A percentile compares a stretch with the other conserved stretches of the same genome.
phyloP scores from a whole-genome alignment of 2,329 filamentous ascomycete species.

The Nemania abortiva region DNA sequence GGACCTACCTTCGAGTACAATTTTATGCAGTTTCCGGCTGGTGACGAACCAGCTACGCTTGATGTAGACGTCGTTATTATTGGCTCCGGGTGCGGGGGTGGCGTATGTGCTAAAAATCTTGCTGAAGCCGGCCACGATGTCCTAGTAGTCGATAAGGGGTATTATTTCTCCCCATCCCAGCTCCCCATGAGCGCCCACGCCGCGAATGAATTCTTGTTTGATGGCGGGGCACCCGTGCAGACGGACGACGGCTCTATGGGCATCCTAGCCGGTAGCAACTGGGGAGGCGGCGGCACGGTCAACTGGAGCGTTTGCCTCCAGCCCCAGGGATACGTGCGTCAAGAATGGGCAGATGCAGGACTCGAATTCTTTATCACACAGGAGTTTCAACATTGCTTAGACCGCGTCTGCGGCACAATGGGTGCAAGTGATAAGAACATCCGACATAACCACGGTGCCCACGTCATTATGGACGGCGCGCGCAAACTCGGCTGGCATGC shows the following conservation, averaged over 20 bases:
- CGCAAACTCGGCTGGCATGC: slow-evolving; percentile 73
- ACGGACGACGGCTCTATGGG: slow-evolving; percentile 64
- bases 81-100: slow-evolving; percentile 78
- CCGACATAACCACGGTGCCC: slow-evolving; percentile 73
- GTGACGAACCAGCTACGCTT: slow-evolving; percentile 66
- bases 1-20: slow-evolving; percentile 66
- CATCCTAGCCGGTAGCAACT: slow-evolving; percentile 71
- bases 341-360: slow-evolving; percentile 73
- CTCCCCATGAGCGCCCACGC: slow-evolving; percentile 72
- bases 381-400: slow-evolving; percentile 70
- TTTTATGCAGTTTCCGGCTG: slow-evolving; percentile 69
- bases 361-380: slow-evolving; percentile 73
- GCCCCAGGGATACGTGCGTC: slow-evolving; percentile 73
- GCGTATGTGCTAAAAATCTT: slow-evolving; percentile 75
- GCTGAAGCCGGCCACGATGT: slow-evolving; percentile 66
- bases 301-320: slow-evolving; percentile 70
- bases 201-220: slow-evolving; percentile 68
- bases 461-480: slow-evolving; percentile 72
- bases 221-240: slow-evolving; percentile 64
- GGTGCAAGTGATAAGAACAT: slow-evolving; percentile 54
- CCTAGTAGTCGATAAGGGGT: slow-evolving; percentile 76
- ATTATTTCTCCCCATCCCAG: slow-evolving; percentile 72
- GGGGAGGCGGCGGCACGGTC: slow-evolving; percentile 79
- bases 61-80: slow-evolving; percentile 82
- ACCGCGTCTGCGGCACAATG: slow-evolving; percentile 59